Percentiles rank a stretch among this genome's conserved stretches.
Evolutionary conservation across 2,329 filamentous ascomycete genomes (phyloP).

Genomic region (Graphilbum fragrans): DNA sequence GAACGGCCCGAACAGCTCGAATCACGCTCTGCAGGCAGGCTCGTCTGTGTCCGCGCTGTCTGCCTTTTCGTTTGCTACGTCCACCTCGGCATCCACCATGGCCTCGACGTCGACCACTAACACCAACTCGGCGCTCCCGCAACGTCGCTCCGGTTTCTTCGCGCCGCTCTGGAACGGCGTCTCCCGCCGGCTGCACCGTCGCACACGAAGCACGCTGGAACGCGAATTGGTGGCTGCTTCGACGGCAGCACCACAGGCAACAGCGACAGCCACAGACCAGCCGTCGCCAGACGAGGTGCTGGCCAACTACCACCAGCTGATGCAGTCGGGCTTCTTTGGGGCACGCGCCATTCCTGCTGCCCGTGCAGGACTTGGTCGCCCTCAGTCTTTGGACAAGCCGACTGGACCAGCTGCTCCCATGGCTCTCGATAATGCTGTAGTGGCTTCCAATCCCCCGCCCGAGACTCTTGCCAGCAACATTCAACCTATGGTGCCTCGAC

Average conservation of each 20-base stretch:
- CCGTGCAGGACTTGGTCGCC: slow-evolving; percentile 26
- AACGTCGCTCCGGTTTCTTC: slow-evolving; percentile 15
- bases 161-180: slow-evolving; percentile 21
- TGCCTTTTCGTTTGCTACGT: not conserved
- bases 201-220: slow-evolving; percentile 2
- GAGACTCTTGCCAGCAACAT: too few relatives aligned
- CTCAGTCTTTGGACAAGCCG: slow-evolving; percentile 1
- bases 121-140: not conserved
- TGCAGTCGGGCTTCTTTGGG: slow-evolving; percentile 46
- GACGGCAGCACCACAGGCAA: not conserved
- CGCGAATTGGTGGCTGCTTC: not conserved
- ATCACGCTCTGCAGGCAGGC: too few relatives aligned
- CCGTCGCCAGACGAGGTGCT: slow-evolving; percentile 37
- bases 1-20: too few relatives aligned
- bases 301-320: slow-evolving; percentile 42
- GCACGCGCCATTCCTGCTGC: slow-evolving; percentile 46
- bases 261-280: slow-evolving; percentile 8
- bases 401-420: too few relatives aligned
- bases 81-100: not conserved
- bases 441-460: too few relatives aligned
- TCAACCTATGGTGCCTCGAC: not conserved
- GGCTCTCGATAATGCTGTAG: not conserved
- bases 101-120: not conserved
- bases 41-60: not conserved
- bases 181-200: slow-evolving; percentile 15